Percentiles rank a stretch among this genome's conserved stretches.
phyloP scores from a whole-genome alignment of 192 early-diverging fungal genomes.

The Endogone sp. region DNA sequence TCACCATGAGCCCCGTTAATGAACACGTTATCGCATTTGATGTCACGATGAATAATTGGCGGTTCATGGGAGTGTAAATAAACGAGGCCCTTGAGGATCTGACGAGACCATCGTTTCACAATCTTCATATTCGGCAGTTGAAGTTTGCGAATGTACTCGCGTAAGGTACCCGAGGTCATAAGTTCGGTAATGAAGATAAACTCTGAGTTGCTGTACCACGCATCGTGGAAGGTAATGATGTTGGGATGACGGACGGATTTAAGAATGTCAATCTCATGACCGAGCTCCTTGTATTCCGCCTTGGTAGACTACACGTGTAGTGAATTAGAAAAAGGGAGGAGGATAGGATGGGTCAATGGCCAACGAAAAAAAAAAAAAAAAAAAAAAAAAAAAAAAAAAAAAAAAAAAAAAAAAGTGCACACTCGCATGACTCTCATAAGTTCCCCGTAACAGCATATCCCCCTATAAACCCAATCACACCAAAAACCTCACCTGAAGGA shows the following conservation, averaged over 20 bases:
- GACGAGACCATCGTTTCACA: slow-evolving; percentile 75
- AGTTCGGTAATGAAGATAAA: slow-evolving; percentile 87
- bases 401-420: no score
- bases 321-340: no score
- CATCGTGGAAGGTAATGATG: slow-evolving; percentile 74
- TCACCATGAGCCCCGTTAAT: slow-evolving; percentile 87
- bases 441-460: neutral
- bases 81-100: slow-evolving; percentile 74
- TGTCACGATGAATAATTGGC: slow-evolving; percentile 79
- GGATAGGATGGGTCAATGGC: no score
- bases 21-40: slow-evolving; percentile 81
- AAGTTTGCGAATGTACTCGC: slow-evolving; percentile 70
- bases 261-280: slow-evolving; percentile 63
- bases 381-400: no score
- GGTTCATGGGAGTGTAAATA: slow-evolving; percentile 77
- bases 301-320: neutral
- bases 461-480: no score
- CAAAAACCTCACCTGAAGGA: neutral
- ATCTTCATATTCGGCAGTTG: slow-evolving; percentile 67
- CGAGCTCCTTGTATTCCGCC: slow-evolving; percentile 30
- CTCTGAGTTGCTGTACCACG: slow-evolving; percentile 58
- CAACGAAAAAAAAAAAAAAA: no score
- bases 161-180: slow-evolving; percentile 85
- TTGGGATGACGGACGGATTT: slow-evolving; percentile 74
- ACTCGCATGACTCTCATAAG: neutral